Evolutionary conservation across 805 yeast species (phyloP), one percentile per base, ranked within the genome.

Genomic region (Saccharomyces kudriavzevii): DNA sequence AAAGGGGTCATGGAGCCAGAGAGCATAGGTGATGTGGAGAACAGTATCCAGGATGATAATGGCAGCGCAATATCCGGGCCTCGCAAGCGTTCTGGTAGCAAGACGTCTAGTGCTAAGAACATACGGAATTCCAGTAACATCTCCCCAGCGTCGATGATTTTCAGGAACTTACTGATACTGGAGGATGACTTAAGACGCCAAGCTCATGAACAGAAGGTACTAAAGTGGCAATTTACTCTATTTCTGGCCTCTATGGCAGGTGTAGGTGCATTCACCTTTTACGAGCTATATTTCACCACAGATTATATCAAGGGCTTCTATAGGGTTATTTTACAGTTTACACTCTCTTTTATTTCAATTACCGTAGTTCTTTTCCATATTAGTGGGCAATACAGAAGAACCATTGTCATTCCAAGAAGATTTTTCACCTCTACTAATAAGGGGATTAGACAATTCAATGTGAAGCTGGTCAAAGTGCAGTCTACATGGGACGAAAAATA

Each of bases 181-280:
- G 99, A 92, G 68, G 96, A 91, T 64, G 83, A 89, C 52, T 74
- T 94, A 50, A 77, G 97, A 43, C 83, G 80, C 56, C 98, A 92
- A 70, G 87, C 85, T 49, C 73, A 77, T n/a, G 84, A 82, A 52
- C 91, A 89, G 65, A 79, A 82, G 52, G 72, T 78, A 6, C 71
- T 89, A 54, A 76, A 95, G 58, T 66, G 72, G 60, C 71, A 74
- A 46, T 76, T 73, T 54, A 71, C 77, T 1, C 53, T 62, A 14
- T 76, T 76, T 56, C 55, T 74, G 9, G 72, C 76, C 0, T 61
- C 72, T n/a, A 57, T 78, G 50, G 70, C 74, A 4, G 74, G 78
- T 52, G 56, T 71, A 14, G 71, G 74, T 8, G 73, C 74, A 1
- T 68, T 74, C 40, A 63, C 73, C 0, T 63, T 73, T 13, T 77